A percentile compares a stretch with the other conserved stretches of the same genome.
These are phyloP conservation scores for Cystobasidium ongulense DNA, from an alignment of 768 basidiomycete species.

Conservation along the genomic window DNA sequence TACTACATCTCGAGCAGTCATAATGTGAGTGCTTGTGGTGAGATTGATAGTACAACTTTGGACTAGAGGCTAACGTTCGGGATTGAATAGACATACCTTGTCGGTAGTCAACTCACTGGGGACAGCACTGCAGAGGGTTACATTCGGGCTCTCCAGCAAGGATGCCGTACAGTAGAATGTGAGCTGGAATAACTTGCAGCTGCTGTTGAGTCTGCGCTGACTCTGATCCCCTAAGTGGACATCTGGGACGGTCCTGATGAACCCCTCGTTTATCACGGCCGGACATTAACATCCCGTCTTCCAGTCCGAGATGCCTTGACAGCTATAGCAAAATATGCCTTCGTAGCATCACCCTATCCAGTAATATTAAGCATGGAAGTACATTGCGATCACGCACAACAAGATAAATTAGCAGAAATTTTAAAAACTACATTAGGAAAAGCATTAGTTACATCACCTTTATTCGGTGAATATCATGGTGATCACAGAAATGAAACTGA, in stretches of 20 bases:
- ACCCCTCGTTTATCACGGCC: constrained; percentile 80
- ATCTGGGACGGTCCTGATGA: constrained; percentile 71
- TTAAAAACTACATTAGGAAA: constrained; percentile 60
- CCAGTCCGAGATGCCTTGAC: constrained; percentile 68
- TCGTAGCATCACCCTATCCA: constrained; percentile 81
- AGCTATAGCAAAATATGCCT: constrained; percentile 81
- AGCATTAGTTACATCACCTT: constrained; percentile 47
- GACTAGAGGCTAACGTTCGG: neutral
- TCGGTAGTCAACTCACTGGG: constrained; percentile 67
- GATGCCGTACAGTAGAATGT: constrained; percentile 92
- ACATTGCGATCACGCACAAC: constrained; percentile 70
- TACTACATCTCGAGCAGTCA: constrained; percentile 86
- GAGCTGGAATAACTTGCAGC: constrained; percentile 43
- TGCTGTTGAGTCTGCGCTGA: neutral
- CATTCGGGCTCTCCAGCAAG: constrained; percentile 76
- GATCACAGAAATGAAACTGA: too few relatives aligned
- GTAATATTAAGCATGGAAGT: constrained; percentile 88
- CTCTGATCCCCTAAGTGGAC: constrained; percentile 58
- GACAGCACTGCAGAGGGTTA: constrained; percentile 86
- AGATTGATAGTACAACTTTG: neutral
- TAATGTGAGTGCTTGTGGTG: constrained; percentile 49
- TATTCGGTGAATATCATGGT: constrained; percentile 26
- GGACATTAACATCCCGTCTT: constrained; percentile 76
- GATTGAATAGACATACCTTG: constrained; percentile 58
- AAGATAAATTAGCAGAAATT: constrained; percentile 67